Evolutionary conservation across 2,329 filamentous ascomycete genomes (phyloP).

Genomic region (Triangularia verruculosa): DNA sequence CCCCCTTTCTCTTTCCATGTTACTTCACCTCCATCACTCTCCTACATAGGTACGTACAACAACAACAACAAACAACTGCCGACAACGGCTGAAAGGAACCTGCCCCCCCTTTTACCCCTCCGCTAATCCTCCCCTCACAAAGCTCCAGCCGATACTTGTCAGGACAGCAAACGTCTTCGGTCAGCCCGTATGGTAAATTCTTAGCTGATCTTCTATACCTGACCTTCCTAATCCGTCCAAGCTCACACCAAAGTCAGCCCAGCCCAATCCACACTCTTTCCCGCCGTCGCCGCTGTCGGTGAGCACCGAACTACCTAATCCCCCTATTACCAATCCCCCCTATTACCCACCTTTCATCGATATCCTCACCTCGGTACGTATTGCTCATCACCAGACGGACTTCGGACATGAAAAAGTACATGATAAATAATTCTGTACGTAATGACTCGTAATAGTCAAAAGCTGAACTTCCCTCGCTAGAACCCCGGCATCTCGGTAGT

Average conservation of each 20-base stretch:
- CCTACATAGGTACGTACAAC: too few relatives aligned
- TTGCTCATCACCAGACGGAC: background rate
- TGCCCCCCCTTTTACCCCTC: too few relatives aligned
- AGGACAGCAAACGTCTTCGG: too few relatives aligned
- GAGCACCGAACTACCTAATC: too few relatives aligned
- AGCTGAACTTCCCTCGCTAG: background rate
- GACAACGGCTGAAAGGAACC: too few relatives aligned
- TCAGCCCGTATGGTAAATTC: too few relatives aligned
- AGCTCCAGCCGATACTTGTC: too few relatives aligned
- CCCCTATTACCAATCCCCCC: too few relatives aligned
- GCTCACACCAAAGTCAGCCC: background rate
- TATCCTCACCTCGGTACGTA: background rate
- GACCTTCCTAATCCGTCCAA: background rate
- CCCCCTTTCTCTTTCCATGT: too few relatives aligned
- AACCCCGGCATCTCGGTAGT: background rate
- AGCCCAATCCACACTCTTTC: background rate
- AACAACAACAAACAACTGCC: too few relatives aligned
- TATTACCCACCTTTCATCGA: too few relatives aligned
- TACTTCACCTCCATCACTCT: background rate
- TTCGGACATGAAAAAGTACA: background rate
- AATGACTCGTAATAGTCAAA: background rate
- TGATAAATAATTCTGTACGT: background rate
- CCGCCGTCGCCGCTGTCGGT: background rate
- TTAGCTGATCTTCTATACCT: background rate
- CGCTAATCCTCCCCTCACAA: too few relatives aligned